Evolutionary conservation across 1,284 basidiomycete genomes (phyloP).

Genomic region (Pholiota adiposa): DNA sequence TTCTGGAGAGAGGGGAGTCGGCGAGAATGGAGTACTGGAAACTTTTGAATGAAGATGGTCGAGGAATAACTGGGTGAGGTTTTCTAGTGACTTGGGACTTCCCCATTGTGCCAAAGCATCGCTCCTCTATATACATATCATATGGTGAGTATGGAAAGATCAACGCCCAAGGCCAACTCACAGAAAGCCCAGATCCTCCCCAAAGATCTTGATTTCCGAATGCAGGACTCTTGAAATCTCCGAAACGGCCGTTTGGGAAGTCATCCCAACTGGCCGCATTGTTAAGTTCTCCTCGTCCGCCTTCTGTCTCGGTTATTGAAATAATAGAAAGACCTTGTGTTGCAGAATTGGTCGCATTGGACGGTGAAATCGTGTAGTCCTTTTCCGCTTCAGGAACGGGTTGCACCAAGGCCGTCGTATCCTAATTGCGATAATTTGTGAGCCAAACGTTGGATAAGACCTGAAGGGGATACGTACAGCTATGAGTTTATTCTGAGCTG

Average conservation of each 20-base stretch:
- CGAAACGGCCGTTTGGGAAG: slow-evolving; percentile 99
- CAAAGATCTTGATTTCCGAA: slow-evolving; percentile 84
- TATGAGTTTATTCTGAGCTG: slow-evolving; percentile 70
- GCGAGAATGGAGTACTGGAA: slow-evolving; percentile 89
- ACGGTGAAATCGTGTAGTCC: slow-evolving; percentile 62
- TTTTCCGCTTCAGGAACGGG: slow-evolving; percentile 35
- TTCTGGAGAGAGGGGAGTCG: slow-evolving; percentile 83
- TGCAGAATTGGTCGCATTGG: slow-evolving; percentile 61
- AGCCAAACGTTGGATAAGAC: not conserved
- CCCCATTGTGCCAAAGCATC: slow-evolving; percentile 84
- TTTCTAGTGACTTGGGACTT: slow-evolving; percentile 67
- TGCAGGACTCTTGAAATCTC: slow-evolving; percentile 95
- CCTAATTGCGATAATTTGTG: slow-evolving; percentile 36
- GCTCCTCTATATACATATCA: slow-evolving; percentile 48
- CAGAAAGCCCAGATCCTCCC: slow-evolving; percentile 64
- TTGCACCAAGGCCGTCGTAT: slow-evolving; percentile 36
- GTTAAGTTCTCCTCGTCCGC: slow-evolving; percentile 73
- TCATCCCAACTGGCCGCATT: slow-evolving; percentile 92
- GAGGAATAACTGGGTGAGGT: slow-evolving; percentile 84
- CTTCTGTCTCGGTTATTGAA: slow-evolving; percentile 52
- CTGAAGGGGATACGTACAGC: slow-evolving; percentile 46
- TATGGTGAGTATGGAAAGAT: not conserved
- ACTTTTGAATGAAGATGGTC: slow-evolving; percentile 76
- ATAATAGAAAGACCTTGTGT: slow-evolving; percentile 48
- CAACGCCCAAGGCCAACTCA: slow-evolving; percentile 31